Evolutionary conservation across 805 yeast species (phyloP).

Genomic region (Kurtzmaniella cleridarum): DNA sequence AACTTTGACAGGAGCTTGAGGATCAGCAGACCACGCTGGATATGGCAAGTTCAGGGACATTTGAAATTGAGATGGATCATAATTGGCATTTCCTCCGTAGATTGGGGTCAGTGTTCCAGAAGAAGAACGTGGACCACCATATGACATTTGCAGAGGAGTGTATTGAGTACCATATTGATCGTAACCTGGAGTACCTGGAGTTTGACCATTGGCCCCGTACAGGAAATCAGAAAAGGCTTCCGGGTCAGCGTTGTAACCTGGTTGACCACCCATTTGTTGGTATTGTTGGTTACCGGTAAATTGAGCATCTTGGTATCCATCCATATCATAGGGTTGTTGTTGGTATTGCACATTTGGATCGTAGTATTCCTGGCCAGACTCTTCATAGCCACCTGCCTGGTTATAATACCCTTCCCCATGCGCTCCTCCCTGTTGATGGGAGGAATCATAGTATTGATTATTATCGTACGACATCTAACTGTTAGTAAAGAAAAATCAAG

Average conservation of each 20-base stretch:
- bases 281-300: conserved; percentile 14
- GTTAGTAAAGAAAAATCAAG: conserved; percentile 3
- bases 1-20: conserved; percentile 73
- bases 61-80: conserved; percentile 58
- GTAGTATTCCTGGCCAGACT: conserved; percentile 45
- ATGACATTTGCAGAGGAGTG: conserved; percentile 84
- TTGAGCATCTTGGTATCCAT: conserved; percentile 39
- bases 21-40: conserved; percentile 99
- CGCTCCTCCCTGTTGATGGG: conserved; percentile 32
- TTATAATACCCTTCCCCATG: conserved; percentile 28
- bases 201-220: conserved; percentile 46
- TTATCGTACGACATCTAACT: conserved; percentile 56
- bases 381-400: conserved; percentile 20
- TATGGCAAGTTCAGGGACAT: conserved; percentile 87
- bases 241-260: conserved; percentile 41
- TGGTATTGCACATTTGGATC: conserved; percentile 42
- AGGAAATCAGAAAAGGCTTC: conserved; percentile 67
- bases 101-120: conserved; percentile 95
- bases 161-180: conserved; percentile 66
- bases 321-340: conserved; percentile 46
- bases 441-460: conserved; percentile 44
- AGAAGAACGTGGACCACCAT: conserved; percentile 70
- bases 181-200: conserved; percentile 59
- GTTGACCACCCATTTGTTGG: conserved; percentile 37
- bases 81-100: conserved; percentile 58